Evolutionary conservation across 495 filamentous ascomycete genomes (phyloP), one percentile per base, ranked within the genome.

Genomic region (Podospora didyma): DNA sequence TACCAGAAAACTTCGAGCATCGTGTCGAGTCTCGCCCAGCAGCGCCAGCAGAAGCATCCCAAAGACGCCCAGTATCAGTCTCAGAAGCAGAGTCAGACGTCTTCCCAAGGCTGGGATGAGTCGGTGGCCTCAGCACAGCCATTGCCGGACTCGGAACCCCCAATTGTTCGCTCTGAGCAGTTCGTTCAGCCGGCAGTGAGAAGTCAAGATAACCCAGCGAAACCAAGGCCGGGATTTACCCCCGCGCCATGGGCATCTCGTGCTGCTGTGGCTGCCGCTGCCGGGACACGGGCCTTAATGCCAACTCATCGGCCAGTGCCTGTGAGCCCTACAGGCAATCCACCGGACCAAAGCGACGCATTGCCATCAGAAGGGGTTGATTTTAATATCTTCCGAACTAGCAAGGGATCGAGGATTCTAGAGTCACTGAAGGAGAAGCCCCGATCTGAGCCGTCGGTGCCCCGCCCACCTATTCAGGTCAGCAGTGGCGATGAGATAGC

Each of bases 1-100:
- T 97, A 88, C 68, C 84, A 78, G 51, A 81, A 79, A 57, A 90
- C 88, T 9, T 94, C 92, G 2, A 89, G 85, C 34, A 75, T 96
- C 37, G 82, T 84, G 17, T 84, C 85, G 61, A 80, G 83, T 9
- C 71, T 88, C 57, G 24, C 20, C 2, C 31, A 51, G 14, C 49
- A 56, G 23, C 28, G 28, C 3, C 49, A 48, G 23, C 49, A 53
- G n/a, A n/a, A n/a, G n/a, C n/a, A 46, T 20, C 17, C 7, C 58
- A 26, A 26, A n/a, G 21, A 16, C 49, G 45, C 24, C 48, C 50
- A 51, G 21, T 31, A 31, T 17, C 22, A 39, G 50, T 14, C 34
- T 34, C 14, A 58, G n/a, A 34, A 44, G 44, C 31, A 34, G 26
- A 19, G 20, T 4, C 7, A 60, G 5, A 4, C 12, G 12, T 17